Evolutionary conservation across 257 asterid species (phyloP).

Genomic region (Sherardia arvensis): DNA sequence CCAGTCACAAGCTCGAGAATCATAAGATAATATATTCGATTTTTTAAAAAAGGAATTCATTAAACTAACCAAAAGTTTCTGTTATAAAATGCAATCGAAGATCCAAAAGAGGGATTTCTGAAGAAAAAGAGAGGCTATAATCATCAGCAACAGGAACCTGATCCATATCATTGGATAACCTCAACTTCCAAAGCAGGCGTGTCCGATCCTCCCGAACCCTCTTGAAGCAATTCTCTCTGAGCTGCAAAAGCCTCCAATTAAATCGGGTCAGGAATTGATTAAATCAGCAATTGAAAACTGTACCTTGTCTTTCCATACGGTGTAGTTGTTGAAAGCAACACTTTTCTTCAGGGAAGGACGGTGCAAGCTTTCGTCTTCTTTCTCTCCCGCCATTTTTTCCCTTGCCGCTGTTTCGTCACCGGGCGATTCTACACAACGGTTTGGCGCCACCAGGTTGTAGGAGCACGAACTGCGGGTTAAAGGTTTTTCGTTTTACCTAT

Average conservation of each 20-base stretch:
- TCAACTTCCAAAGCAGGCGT: slow-evolving; percentile 76
- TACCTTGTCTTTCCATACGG: slow-evolving; percentile 79
- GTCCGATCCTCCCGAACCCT: slow-evolving; percentile 72
- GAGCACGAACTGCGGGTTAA: background rate
- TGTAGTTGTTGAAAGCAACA: slow-evolving; percentile 39
- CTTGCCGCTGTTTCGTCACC: background rate
- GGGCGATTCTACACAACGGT: background rate
- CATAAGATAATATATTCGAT: no score
- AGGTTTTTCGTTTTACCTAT: background rate
- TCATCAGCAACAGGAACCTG: slow-evolving; percentile 8
- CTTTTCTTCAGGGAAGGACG: slow-evolving; percentile 47
- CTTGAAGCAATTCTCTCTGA: slow-evolving; percentile 78
- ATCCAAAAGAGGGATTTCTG: background rate
- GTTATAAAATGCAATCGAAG: background rate
- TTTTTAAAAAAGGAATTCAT: background rate
- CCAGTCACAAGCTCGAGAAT: background rate
- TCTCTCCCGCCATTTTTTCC: slow-evolving; percentile 40
- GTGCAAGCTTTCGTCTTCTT: slow-evolving; percentile 20
- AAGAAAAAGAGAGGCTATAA: background rate
- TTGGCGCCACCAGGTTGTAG: slow-evolving; percentile 11
- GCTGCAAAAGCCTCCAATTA: slow-evolving; percentile 28
- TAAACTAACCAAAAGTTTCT: background rate
- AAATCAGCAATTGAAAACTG: background rate
- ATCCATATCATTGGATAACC: slow-evolving; percentile 34
- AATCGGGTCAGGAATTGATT: background rate